phyloP scores from a whole-genome alignment of 2,329 filamentous ascomycete species.

The Xenoacremonium recifei region DNA sequence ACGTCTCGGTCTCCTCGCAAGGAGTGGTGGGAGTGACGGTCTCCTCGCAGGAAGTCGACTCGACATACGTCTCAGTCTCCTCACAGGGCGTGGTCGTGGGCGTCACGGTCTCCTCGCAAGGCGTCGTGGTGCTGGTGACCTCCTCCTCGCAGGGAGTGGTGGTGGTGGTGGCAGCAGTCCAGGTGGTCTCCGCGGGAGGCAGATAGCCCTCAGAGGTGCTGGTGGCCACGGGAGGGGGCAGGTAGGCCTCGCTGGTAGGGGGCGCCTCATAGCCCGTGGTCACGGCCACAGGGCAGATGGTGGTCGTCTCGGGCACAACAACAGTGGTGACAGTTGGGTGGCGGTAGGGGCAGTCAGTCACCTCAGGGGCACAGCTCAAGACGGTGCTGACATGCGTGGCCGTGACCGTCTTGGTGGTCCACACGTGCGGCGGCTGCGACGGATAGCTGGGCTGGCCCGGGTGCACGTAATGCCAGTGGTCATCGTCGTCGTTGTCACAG shows the following conservation, averaged over 20 bases:
- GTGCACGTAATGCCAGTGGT: conserved; percentile 37
- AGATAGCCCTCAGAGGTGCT: neutral
- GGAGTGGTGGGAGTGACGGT: neutral
- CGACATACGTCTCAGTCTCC: too few species aligned
- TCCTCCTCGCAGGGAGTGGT: neutral
- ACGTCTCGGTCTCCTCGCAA: too few species aligned
- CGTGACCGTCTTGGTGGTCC: conserved; percentile 42
- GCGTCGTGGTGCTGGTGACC: neutral
- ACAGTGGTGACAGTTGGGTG: conserved; percentile 35
- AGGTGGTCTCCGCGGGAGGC: neutral
- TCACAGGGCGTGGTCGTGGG: neutral
- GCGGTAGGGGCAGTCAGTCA: conserved; percentile 38
- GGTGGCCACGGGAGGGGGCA: neutral
- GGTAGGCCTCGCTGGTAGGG: neutral
- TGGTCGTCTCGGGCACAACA: conserved; percentile 38
- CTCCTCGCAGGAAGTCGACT: neutral
- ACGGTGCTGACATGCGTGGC: conserved; percentile 38
- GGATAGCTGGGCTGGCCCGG: conserved; percentile 26
- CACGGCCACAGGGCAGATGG: conserved; percentile 43
- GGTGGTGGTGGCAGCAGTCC: neutral
- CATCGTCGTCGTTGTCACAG: conserved; percentile 29
- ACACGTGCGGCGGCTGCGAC: conserved; percentile 29
- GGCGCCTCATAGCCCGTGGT: conserved; percentile 12
- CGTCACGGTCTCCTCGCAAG: neutral
- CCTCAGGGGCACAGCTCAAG: conserved; percentile 35